Conservation (phyloP, 208 protist genomes). For the Trypanosoma lewisi region DNA sequence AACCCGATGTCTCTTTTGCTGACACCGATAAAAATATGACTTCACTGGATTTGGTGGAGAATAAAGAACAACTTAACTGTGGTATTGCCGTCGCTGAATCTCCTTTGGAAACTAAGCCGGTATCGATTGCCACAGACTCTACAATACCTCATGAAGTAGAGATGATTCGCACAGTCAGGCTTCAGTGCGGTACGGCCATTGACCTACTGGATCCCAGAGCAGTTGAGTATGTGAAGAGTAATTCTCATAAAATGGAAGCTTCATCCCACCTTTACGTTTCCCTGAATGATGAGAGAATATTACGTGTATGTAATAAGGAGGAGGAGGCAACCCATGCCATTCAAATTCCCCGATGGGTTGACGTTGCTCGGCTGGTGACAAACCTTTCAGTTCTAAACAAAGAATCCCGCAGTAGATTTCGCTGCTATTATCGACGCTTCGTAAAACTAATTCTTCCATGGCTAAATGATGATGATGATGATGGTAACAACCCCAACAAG, state of each 20-base stretch:
- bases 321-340: conserved; percentile 7
- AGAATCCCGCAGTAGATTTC: conserved; percentile 36
- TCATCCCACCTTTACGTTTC: background rate
- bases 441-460: conserved; percentile 41
- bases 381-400: conserved; percentile 66
- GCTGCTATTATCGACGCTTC: conserved; percentile 58
- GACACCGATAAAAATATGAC: background rate
- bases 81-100: background rate
- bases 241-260: background rate
- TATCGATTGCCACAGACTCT: conserved; percentile 11
- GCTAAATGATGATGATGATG: conserved; percentile 11
- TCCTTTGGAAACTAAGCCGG: background rate
- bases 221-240: background rate
- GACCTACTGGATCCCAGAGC: conserved; percentile 20
- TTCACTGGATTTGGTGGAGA: background rate
- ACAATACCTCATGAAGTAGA: conserved; percentile 19
- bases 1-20: background rate
- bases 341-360: conserved; percentile 35
- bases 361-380: conserved; percentile 50
- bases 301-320: conserved; percentile 6
- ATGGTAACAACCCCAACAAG: background rate
- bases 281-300: background rate
- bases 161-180: conserved; percentile 5
- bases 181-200: background rate
- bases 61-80: background rate